Evolutionary conservation across 768 basidiomycete species (phyloP).

Genomic region (Panaeolus papilionaceus): DNA sequence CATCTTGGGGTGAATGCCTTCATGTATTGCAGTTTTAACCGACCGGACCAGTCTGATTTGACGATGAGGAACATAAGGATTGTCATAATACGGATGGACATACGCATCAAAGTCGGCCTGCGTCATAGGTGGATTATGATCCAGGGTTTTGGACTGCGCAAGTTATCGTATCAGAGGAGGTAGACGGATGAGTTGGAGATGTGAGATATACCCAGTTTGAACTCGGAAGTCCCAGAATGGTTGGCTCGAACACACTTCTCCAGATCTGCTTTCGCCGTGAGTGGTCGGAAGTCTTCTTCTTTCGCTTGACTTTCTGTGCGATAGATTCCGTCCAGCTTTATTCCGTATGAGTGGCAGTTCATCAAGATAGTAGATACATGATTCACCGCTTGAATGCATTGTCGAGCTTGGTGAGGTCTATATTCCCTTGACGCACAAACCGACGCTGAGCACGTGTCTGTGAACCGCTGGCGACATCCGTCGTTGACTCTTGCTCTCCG

Average conservation of each 20-base stretch:
- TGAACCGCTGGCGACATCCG: constrained; percentile 27
- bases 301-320: constrained; percentile 83
- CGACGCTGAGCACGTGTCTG: constrained; percentile 41
- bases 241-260: constrained; percentile 82
- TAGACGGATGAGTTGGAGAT: not conserved
- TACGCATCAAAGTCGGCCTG: constrained; percentile 75
- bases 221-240: constrained; percentile 41
- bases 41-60: constrained; percentile 62
- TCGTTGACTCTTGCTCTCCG: constrained; percentile 37
- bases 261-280: constrained; percentile 75
- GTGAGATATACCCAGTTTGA: constrained; percentile 43
- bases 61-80: constrained; percentile 11
- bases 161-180: constrained; percentile 16
- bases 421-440: constrained; percentile 60
- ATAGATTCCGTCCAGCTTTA: constrained; percentile 86
- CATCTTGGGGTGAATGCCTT: constrained; percentile 90
- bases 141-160: constrained; percentile 74
- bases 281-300: constrained; percentile 65
- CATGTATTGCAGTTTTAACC: constrained; percentile 71
- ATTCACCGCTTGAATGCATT: constrained; percentile 79
- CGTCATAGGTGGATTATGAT: constrained; percentile 80
- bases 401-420: constrained; percentile 83
- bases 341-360: constrained; percentile 11
- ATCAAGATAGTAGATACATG: constrained; percentile 9
- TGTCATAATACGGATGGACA: not conserved